These are phyloP conservation scores for Antrodiella citrinella DNA, from an alignment of 768 basidiomycete species.

Conservation along the genomic window DNA sequence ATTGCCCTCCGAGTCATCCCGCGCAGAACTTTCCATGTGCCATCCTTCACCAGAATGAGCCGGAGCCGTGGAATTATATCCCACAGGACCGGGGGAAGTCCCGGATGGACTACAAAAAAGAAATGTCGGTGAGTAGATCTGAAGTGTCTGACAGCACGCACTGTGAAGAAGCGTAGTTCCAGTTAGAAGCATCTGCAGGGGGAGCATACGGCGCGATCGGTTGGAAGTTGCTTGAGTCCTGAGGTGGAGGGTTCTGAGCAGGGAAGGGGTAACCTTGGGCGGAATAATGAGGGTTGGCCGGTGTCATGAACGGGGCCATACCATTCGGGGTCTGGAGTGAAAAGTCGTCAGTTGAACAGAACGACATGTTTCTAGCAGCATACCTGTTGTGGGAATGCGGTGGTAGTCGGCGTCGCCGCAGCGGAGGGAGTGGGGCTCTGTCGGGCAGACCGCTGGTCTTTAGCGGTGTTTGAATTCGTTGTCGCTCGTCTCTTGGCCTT, in stretches of 20 bases:
- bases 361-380: too few species aligned
- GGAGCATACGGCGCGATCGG: constrained; percentile 31
- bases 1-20: constrained; percentile 13
- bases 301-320: constrained; percentile 33
- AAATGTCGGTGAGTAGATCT: neutral
- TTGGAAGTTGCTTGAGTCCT: constrained; percentile 35
- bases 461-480: constrained; percentile 10
- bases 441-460: constrained; percentile 12
- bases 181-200: constrained; percentile 39
- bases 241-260: constrained; percentile 29
- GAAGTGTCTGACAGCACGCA: neutral
- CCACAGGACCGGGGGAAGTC: constrained; percentile 7
- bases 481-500: constrained; percentile 23
- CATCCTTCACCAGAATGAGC: constrained; percentile 13
- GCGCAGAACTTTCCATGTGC: constrained; percentile 15
- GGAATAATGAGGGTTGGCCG: constrained; percentile 32
- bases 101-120: constrained; percentile 1
- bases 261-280: constrained; percentile 38
- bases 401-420: constrained; percentile 5
- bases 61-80: constrained; percentile 13
- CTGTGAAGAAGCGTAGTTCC: constrained; percentile 40
- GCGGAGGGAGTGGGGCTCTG: constrained; percentile 13
- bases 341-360: too few species aligned
- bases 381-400: constrained; percentile 21
- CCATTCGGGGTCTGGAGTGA: too few species aligned